phyloP scores from a whole-genome alignment of 2,329 filamentous ascomycete genomes.

The Neonectria sp. region DNA sequence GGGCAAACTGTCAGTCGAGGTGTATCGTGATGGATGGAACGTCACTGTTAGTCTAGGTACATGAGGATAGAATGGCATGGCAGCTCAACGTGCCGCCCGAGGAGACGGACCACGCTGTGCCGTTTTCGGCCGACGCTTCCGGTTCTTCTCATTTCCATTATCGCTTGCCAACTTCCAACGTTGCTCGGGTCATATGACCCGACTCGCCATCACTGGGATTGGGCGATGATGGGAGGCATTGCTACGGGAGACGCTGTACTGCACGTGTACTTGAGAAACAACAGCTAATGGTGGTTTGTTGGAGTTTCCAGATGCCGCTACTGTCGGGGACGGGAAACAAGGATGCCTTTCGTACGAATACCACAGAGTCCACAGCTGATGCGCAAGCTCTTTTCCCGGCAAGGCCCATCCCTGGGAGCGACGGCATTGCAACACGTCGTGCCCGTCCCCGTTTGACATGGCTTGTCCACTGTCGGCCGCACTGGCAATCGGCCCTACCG shows the following conservation, averaged over 20 bases:
- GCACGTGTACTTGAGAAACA: neutral
- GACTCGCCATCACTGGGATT: constrained; percentile 18
- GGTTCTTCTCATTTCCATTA: neutral
- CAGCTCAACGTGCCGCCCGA: constrained; percentile 23
- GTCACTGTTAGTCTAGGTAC: constrained; percentile 23
- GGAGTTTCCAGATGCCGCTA: neutral
- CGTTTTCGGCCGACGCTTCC: constrained; percentile 18
- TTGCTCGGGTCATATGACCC: constrained; percentile 33
- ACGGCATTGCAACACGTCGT: constrained; percentile 1
- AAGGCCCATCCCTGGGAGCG: neutral
- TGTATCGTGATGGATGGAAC: constrained; percentile 37
- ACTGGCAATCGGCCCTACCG: constrained; percentile 30
- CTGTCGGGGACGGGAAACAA: neutral
- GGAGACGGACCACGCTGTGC: constrained; percentile 5
- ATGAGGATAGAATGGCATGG: constrained; percentile 4
- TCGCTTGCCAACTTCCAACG: constrained; percentile 19
- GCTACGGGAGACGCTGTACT: neutral
- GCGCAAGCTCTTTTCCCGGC: neutral
- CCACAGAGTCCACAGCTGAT: neutral
- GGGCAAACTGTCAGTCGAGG: constrained; percentile 10
- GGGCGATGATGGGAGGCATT: neutral
- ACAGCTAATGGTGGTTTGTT: neutral
- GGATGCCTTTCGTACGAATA: neutral
- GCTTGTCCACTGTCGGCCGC: constrained; percentile 3
- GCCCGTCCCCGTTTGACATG: constrained; percentile 5